Evolutionary conservation across 2,329 filamentous ascomycete genomes (phyloP).

Genomic region (Cercospora citrullina): DNA sequence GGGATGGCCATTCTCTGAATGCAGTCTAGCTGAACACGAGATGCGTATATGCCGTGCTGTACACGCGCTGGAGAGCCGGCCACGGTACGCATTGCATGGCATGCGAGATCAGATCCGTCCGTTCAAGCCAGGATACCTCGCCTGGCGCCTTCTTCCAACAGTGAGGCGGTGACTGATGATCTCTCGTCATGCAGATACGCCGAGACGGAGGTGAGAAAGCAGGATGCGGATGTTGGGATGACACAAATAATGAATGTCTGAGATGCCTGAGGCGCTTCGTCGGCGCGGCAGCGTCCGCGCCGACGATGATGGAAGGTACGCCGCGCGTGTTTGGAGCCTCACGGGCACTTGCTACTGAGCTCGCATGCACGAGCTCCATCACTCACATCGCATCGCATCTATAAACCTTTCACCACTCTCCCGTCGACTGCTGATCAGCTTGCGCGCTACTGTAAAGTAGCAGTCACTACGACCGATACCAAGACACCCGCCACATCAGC

Average conservation of each 20-base stretch:
- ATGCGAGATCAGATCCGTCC: background rate
- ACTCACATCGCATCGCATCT: constrained; percentile 14
- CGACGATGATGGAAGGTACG: constrained; percentile 7
- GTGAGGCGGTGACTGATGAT: constrained; percentile 3
- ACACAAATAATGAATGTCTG: background rate
- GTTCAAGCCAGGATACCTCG: background rate
- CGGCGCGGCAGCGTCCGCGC: background rate
- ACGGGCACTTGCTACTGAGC: background rate
- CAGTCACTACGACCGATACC: background rate
- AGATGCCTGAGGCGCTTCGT: background rate
- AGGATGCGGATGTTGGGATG: background rate
- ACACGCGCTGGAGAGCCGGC: background rate
- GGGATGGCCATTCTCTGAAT: constrained; percentile 9
- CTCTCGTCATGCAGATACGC: background rate
- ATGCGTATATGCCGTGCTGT: background rate
- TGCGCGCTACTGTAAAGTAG: background rate
- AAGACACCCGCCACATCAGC: constrained; percentile 5
- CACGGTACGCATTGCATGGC: background rate
- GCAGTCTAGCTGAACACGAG: background rate
- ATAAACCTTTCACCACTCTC: constrained; percentile 2
- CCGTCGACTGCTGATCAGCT: background rate
- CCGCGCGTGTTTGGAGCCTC: constrained; percentile 10
- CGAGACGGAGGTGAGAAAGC: background rate
- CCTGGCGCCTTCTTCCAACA: background rate
- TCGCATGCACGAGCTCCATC: constrained; percentile 4